These are phyloP conservation scores for Primulina eburnea DNA, from an alignment of 257 asterid genomes.

Conservation along the genomic window DNA sequence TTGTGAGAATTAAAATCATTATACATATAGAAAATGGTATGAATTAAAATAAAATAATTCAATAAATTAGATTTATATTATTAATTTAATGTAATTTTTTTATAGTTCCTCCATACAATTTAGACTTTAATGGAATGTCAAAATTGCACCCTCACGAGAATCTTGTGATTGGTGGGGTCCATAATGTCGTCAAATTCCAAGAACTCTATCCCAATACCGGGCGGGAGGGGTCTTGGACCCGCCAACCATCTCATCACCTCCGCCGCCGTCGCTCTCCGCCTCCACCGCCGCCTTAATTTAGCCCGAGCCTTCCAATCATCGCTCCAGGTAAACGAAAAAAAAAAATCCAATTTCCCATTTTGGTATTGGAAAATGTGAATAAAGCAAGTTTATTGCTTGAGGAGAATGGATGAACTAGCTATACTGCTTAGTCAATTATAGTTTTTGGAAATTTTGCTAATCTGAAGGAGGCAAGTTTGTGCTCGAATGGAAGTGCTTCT, in stretches of 20 bases:
- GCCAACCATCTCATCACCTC: slow-evolving; percentile 41
- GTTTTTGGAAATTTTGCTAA: neutral
- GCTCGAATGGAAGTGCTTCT: neutral
- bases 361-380: neutral
- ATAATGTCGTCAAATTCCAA: slow-evolving; percentile 48
- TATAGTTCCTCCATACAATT: too few species aligned
- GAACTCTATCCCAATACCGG: slow-evolving; percentile 29
- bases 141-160: too few species aligned
- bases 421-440: neutral
- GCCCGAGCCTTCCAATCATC: slow-evolving; percentile 45
- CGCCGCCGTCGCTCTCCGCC: slow-evolving; percentile 67
- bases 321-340: slow-evolving; percentile 42
- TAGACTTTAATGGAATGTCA: too few species aligned
- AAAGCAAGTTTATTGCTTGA: neutral
- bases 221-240: slow-evolving; percentile 35
- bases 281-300: slow-evolving; percentile 51
- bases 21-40: too few species aligned
- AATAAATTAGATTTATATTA: too few species aligned
- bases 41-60: too few species aligned
- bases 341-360: slow-evolving; percentile 1
- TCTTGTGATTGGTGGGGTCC: slow-evolving; percentile 38
- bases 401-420: neutral
- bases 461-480: neutral
- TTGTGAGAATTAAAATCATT: too few species aligned
- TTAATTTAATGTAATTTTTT: too few species aligned